Percentiles rank a stretch among this genome's conserved stretches.
Evolutionary conservation across 371 early-diverging fungal species (phyloP).

Genomic region (Chytridiales sp.): DNA sequence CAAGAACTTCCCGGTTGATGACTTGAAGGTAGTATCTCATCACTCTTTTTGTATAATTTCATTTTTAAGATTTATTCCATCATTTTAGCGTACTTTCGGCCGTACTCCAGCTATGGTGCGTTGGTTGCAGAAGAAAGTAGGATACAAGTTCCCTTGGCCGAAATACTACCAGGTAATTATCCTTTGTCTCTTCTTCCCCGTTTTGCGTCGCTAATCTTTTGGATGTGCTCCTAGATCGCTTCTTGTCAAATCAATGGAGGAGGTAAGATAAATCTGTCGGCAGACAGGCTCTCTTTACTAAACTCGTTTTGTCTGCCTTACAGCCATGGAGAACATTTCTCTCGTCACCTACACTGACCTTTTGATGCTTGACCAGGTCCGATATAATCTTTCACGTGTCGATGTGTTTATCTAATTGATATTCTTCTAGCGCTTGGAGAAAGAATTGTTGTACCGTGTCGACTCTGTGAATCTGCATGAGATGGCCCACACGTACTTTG

Average conservation of each 20-base stretch:
- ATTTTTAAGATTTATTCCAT: background rate
- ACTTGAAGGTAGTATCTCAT: slow-evolving; percentile 31
- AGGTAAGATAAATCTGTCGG: no score
- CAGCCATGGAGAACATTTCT: slow-evolving; percentile 67
- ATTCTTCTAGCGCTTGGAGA: background rate
- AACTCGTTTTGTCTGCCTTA: no score
- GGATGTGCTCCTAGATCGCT: slow-evolving; percentile 22
- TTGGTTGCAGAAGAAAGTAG: slow-evolving; percentile 55
- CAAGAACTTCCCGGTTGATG: slow-evolving; percentile 35
- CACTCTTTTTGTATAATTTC: slow-evolving; percentile 1
- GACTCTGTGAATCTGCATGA: slow-evolving; percentile 57
- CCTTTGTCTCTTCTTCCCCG: background rate
- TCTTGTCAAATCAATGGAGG: slow-evolving; percentile 32
- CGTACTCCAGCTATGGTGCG: slow-evolving; percentile 53
- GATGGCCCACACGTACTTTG: slow-evolving; percentile 66
- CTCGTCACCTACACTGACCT: slow-evolving; percentile 43
- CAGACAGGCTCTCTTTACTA: no score
- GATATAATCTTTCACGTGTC: slow-evolving; percentile 18
- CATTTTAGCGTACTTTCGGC: slow-evolving; percentile 37
- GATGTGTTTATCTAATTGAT: no score
- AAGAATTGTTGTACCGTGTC: slow-evolving; percentile 12
- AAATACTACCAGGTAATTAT: slow-evolving; percentile 56
- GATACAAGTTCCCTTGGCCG: slow-evolving; percentile 52
- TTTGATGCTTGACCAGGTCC: slow-evolving; percentile 38
- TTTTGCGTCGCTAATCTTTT: background rate